These are phyloP conservation scores for Phytophthora ohioensis DNA, from an alignment of 352 stramenopile genomes.

Conservation along the genomic window DNA sequence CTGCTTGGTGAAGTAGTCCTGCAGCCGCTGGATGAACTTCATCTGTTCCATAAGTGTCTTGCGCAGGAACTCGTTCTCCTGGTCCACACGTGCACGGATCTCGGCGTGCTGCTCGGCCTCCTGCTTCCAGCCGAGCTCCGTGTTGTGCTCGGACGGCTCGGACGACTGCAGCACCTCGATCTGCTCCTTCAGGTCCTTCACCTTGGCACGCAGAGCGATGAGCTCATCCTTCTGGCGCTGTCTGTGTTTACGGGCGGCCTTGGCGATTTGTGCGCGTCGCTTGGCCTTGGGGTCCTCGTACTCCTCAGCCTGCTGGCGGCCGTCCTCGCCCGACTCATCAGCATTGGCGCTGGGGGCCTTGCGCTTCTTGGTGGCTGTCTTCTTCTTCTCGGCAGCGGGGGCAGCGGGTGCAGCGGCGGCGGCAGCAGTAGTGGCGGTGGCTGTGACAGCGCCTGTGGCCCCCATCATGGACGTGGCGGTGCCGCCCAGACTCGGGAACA, in stretches of 20 bases:
- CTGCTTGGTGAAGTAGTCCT: conserved; percentile 93
- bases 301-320: conserved; percentile 75
- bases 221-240: conserved; percentile 91
- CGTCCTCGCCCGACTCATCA: conserved; percentile 64
- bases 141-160: conserved; percentile 90
- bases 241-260: conserved; percentile 87
- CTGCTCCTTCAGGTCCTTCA: conserved; percentile 92
- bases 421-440: conserved; percentile 15
- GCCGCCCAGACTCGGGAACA: conserved; percentile 71
- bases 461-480: conserved; percentile 29
- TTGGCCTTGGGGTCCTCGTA: conserved; percentile 90
- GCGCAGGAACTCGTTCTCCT: conserved; percentile 91
- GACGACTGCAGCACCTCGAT: conserved; percentile 91
- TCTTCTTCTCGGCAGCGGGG: conserved; percentile 52
- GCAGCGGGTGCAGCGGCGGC: conserved; percentile 28
- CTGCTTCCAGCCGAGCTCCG: conserved; percentile 90
- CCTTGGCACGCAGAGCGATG: conserved; percentile 84
- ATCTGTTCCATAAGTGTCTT: conserved; percentile 93
- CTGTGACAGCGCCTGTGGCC: background rate
- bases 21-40: conserved; percentile 92
- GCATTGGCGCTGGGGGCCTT: conserved; percentile 62
- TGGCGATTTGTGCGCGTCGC: conserved; percentile 88
- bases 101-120: conserved; percentile 90
- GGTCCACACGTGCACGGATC: conserved; percentile 87
- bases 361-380: conserved; percentile 77